Conservation (phyloP, 108 stramenopile genomes). For the Aureococcus anophagefferens region DNA sequence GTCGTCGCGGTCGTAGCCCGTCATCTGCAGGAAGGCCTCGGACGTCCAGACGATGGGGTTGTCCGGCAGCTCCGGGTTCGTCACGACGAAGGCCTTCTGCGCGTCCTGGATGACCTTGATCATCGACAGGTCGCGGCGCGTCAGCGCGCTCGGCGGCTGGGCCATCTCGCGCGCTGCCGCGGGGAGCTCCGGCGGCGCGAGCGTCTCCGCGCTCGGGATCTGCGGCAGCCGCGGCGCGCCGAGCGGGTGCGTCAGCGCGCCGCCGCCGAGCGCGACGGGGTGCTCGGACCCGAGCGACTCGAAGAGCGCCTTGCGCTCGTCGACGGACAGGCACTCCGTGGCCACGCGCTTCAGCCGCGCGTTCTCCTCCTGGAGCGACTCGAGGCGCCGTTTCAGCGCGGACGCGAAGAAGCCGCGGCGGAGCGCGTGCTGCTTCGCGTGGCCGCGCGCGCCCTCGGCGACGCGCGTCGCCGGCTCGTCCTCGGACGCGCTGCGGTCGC, state of each 20-base stretch:
- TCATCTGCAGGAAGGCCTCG: slow-evolving; percentile 51
- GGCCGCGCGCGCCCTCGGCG: not conserved
- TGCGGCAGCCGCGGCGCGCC: too few species aligned
- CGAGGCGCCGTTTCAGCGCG: not conserved
- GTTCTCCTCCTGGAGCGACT: not conserved
- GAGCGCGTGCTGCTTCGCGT: not conserved
- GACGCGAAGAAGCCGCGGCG: not conserved
- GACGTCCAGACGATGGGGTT: slow-evolving; percentile 40
- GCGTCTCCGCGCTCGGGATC: too few species aligned
- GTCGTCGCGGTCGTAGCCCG: slow-evolving; percentile 57
- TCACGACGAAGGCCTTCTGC: slow-evolving; percentile 21
- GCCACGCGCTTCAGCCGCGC: not conserved
- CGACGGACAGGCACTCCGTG: not conserved
- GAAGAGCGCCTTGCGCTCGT: not conserved
- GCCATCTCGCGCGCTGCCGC: too few species aligned
- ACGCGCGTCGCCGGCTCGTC: not conserved
- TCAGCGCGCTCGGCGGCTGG: not conserved
- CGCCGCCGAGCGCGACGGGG: not conserved
- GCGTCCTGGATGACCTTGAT: not conserved
- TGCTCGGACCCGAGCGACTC: not conserved
- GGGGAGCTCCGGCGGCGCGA: too few species aligned
- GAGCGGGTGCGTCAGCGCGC: too few species aligned
- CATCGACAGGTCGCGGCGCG: not conserved
- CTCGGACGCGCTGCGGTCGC: not conserved
- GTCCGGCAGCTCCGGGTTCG: slow-evolving; percentile 34